Evolutionary conservation across 495 filamentous ascomycete species (phyloP).

Genomic region (Penicillium herquei): DNA sequence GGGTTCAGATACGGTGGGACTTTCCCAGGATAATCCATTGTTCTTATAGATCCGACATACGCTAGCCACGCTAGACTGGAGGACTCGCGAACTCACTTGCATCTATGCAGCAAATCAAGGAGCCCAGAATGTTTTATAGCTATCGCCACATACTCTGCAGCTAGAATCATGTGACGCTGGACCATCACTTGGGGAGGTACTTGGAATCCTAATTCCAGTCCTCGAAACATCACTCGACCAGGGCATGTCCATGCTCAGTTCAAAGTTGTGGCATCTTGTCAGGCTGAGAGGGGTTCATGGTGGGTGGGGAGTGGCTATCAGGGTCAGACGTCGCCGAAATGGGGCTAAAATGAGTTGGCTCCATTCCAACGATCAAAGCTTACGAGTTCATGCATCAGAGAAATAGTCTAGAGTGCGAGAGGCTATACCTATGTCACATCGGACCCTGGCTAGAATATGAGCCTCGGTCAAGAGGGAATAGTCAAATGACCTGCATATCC

Average conservation of each 20-base stretch:
- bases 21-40: constrained; percentile 2
- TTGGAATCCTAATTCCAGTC: background rate
- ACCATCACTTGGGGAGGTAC: background rate
- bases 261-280: background rate
- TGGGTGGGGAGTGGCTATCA: background rate
- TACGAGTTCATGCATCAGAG: background rate
- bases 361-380: background rate
- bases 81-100: background rate
- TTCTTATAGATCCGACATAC: constrained; percentile 3
- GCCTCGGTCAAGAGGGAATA: background rate
- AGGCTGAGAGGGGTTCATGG: constrained; percentile 1
- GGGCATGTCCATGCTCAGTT: background rate
- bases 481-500: constrained; percentile 6
- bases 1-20: background rate
- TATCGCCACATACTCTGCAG: background rate
- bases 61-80: background rate
- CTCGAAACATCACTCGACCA: background rate
- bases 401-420: background rate
- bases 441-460: background rate
- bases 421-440: constrained; percentile 14
- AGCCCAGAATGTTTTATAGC: background rate
- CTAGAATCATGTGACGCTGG: background rate
- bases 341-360: background rate
- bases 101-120: background rate
- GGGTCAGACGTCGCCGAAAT: background rate